phyloP scores from a whole-genome alignment of 1,284 basidiomycete species.

The Ustilago curta region DNA sequence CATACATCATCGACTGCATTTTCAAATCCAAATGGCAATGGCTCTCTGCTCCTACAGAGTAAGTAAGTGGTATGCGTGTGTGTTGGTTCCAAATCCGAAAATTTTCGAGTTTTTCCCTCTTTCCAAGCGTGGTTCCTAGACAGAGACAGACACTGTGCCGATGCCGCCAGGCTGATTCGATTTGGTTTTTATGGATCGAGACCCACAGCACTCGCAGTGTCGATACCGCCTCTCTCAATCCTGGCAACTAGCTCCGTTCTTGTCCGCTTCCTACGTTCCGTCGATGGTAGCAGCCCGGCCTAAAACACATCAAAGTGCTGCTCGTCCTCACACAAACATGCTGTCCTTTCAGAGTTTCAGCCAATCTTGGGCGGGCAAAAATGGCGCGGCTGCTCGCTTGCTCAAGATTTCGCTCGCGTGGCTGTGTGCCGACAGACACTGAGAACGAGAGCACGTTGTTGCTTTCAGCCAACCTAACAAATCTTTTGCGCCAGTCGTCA shows the following conservation, averaged over 20 bases:
- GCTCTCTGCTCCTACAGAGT: neutral
- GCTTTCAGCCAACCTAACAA: neutral
- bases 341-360: too few relatives aligned
- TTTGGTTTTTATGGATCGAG: constrained; percentile 1
- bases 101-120: constrained; percentile 2
- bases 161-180: neutral
- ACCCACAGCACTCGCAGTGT: neutral
- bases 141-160: neutral
- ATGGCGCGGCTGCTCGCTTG: too few relatives aligned
- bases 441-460: neutral
- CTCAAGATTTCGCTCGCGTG: constrained; percentile 2
- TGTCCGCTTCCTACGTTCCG: too few relatives aligned
- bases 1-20: constrained; percentile 1
- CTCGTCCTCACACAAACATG: too few relatives aligned
- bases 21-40: neutral
- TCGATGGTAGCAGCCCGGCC: too few relatives aligned
- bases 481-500: too few relatives aligned
- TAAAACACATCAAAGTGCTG: too few relatives aligned
- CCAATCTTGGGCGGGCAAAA: too few relatives aligned
- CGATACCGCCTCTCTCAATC: neutral
- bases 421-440: neutral
- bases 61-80: too few relatives aligned
- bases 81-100: neutral
- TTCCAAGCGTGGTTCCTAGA: neutral
- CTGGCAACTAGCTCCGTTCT: too few relatives aligned